phyloP scores from a whole-genome alignment of 2,329 filamentous ascomycete genomes.

The Thermothelomyces thermophilus region DNA sequence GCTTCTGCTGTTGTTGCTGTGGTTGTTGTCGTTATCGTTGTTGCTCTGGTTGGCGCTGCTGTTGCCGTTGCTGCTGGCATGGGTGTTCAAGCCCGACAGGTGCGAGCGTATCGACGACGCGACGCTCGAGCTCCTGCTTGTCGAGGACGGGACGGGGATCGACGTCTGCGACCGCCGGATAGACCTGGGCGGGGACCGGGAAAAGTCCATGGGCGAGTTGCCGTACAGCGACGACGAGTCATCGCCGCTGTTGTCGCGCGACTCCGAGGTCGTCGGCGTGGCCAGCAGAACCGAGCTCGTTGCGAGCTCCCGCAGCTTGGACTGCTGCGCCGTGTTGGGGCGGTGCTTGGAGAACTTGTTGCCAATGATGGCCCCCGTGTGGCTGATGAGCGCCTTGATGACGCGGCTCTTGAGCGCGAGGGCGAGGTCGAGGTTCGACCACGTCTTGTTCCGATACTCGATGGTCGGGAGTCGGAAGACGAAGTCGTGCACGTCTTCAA shows the following conservation, averaged over 20 bases:
- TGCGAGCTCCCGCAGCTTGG: slow-evolving; percentile 74
- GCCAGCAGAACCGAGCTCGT: slow-evolving; percentile 63
- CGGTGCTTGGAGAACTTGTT: slow-evolving; percentile 94
- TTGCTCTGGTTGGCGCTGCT: background rate
- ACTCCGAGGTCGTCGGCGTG: slow-evolving; percentile 29
- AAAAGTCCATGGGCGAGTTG: slow-evolving; percentile 50
- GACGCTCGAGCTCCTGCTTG: slow-evolving; percentile 49
- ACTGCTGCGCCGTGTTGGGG: slow-evolving; percentile 72
- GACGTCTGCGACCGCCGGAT: slow-evolving; percentile 44
- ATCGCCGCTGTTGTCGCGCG: slow-evolving; percentile 44
- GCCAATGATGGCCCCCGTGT: slow-evolving; percentile 91
- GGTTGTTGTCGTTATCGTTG: no score
- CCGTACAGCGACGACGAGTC: slow-evolving; percentile 51
- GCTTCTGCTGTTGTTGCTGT: no score
- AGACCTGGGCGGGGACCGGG: slow-evolving; percentile 51
- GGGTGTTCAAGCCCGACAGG: slow-evolving; percentile 18
- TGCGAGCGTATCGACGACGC: slow-evolving; percentile 41
- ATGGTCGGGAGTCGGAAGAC: slow-evolving; percentile 92
- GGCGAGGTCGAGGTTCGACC: slow-evolving; percentile 94
- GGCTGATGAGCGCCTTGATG: slow-evolving; percentile 86
- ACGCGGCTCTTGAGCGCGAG: slow-evolving; percentile 91
- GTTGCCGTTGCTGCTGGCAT: background rate
- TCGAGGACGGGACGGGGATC: slow-evolving; percentile 38
- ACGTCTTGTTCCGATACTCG: slow-evolving; percentile 97
- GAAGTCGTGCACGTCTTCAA: slow-evolving; percentile 95